Percentiles rank a stretch among this genome's conserved stretches.
Conservation (phyloP, 1,284 basidiomycete genomes). For the Microbotryum scabiosae region DNA sequence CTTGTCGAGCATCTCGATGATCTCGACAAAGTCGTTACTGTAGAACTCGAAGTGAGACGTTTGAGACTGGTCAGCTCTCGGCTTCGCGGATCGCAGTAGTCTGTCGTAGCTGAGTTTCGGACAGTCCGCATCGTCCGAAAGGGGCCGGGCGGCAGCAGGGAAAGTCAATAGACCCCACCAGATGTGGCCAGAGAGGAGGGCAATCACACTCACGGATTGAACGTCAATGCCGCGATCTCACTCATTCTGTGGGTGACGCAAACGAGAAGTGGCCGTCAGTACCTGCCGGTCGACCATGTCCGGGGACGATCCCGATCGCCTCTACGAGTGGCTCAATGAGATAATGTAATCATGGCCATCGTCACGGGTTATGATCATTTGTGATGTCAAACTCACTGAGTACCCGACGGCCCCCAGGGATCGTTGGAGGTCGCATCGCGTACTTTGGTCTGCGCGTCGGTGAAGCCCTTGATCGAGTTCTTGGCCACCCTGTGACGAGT, state of each 20-base stretch:
- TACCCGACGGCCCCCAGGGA: constrained; percentile 95
- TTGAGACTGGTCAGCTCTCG: too few relatives aligned
- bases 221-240: constrained; percentile 93
- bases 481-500: constrained; percentile 19
- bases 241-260: constrained; percentile 59
- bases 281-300: background rate
- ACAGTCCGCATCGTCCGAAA: too few relatives aligned
- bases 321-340: background rate
- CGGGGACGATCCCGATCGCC: too few relatives aligned
- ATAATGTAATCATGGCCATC: too few relatives aligned
- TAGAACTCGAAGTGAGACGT: background rate
- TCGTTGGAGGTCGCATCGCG: constrained; percentile 99
- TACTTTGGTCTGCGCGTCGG: constrained; percentile 31
- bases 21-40: constrained; percentile 96
- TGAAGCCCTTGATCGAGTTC: constrained; percentile 32
- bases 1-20: constrained; percentile 99
- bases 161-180: too few relatives aligned
- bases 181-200: background rate
- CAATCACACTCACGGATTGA: constrained; percentile 71
- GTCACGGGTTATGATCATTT: background rate
- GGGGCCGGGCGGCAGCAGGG: too few relatives aligned
- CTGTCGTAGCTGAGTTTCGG: too few relatives aligned
- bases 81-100: too few relatives aligned
- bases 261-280: background rate
- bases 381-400: constrained; percentile 48